Evolutionary conservation across 306 rosid genomes (phyloP), one percentile per base, ranked within the genome.

Genomic region (Biancaea sappan): DNA sequence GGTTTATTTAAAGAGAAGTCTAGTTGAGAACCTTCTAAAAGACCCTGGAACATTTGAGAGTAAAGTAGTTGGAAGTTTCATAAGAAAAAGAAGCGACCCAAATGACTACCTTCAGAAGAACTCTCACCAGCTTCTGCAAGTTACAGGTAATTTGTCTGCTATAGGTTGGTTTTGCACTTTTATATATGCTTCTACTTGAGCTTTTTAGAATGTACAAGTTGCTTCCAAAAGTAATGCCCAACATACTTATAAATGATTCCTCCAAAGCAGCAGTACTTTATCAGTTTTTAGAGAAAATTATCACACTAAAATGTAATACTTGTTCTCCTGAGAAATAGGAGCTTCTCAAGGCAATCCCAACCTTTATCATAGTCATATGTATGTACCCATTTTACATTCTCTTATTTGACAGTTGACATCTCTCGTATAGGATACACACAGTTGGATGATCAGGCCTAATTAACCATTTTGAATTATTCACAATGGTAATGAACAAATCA

Each of bases 51-150:
- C 77, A 54, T 84, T 85, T 54, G 92, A 91, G 79, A 57, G 48
- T n/a, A 93, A 93, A 78, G 79, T 93, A 57, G 79, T 84, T 62
- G 92, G 98, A 63, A 88, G 96, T 79, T 86, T 89, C 82, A 83
- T 93, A 63, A 86, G 96, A 84, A 84, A 81, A 62, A 93, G 73
- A 80, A 70, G 88, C 53, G 96, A 91, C 69, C 97, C 94, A 3
- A 84, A 91, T 71, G 97, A 93, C 78, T 90, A 84, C 71, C 89
- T 82, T 67, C 98, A 88, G 89, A 93, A 82, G 70, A 87, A 91
- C 71, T 84, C 96, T 61, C 90, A 91, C 78, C 86, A 75, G 81
- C 96, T 93, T 28, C 86, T 91, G 67, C 98, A 86, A 80, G 89
- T 93, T 62, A 80, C 84, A 71, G 91, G 97, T 91, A 77, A 67